Base-by-base conservation (phyloP, 192 early-diverging fungal species). In the Backusella mclennaniae region DNA sequence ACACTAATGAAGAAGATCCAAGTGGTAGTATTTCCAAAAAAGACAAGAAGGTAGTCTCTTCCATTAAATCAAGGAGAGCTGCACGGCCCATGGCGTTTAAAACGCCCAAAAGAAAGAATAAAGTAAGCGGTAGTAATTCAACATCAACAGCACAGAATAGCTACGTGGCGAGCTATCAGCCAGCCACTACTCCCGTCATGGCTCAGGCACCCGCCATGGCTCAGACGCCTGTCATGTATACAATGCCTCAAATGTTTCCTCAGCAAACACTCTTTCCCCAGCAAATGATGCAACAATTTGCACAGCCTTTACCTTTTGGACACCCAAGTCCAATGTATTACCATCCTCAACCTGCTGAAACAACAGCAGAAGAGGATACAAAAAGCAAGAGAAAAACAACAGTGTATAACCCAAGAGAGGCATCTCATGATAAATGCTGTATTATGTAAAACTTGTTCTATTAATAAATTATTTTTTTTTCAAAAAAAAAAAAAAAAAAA, bases 391-490 rank as follows among this genome's bases (percentile, higher is more conserved):
- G 12, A 63, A 63, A 23, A 31, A 29, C 23, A 2, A 63, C 56
- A 3, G 29, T 63, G 26, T 63, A 63, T 63, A 63, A 63, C 9
- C 56, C 56, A 29, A 8, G 56, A 63, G 56, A 63, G n/a, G 56
- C 26, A 63, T 63, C 56, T 8, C 56, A 63, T 63, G 56, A 63
- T 63, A 63, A 63, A 63, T 63, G 56, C 26, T 63, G 56, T 59
- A 59, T 59, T 14, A 59, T 59, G 56, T 59, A 26, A 59, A 26
- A 23, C 19, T 23, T 9, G 3, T 6, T 52, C n/a, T 19, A 17
- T 44, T 17, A 44, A 44, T 44, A 44, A 44, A 44, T 17, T 15
- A 2, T 21, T 3, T n/a, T 21, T 17, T 44, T 9, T 21, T 21
- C 53, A 0, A 23, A 56, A 44, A 44, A 17, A 49, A 46, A 46